Conservation (phyloP, 2,329 filamentous ascomycete species). For the Sclerotinia minor region DNA sequence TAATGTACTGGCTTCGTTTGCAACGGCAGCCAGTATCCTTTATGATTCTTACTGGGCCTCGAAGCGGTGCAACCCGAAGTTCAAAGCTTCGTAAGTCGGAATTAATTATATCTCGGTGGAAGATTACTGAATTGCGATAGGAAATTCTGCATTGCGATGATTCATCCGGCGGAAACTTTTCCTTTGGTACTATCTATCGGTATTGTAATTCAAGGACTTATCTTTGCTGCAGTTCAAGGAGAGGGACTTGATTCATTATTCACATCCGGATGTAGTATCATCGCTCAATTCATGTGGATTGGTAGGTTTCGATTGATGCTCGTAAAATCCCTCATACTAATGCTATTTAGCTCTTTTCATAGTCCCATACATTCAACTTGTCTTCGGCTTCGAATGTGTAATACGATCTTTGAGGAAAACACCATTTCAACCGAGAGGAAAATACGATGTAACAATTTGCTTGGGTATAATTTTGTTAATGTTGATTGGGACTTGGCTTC, state of each 20-base stretch:
- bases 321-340: conserved; percentile 29
- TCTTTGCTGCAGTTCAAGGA: conserved; percentile 58
- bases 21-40: conserved; percentile 57
- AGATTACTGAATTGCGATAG: conserved; percentile 33
- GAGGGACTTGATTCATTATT: conserved; percentile 54
- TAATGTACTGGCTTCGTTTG: conserved; percentile 59
- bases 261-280: conserved; percentile 52
- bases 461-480: conserved; percentile 52
- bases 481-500: conserved; percentile 57
- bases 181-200: conserved; percentile 59
- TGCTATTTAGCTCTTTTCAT: conserved; percentile 61
- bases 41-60: conserved; percentile 49
- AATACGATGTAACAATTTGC: conserved; percentile 61
- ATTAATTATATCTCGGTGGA: conserved; percentile 36
- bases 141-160: conserved; percentile 40
- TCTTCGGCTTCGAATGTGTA: conserved; percentile 64
- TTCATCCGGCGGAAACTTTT: conserved; percentile 45
- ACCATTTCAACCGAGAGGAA: conserved; percentile 59
- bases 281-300: conserved; percentile 60
- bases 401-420: conserved; percentile 54
- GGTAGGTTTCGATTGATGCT: conserved; percentile 46
- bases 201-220: conserved; percentile 58
- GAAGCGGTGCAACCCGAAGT: conserved; percentile 41
- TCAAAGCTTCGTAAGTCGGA: conserved; percentile 47
- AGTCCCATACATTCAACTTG: conserved; percentile 63